These are phyloP conservation scores for Amanita exitialis DNA, from an alignment of 768 basidiomycete genomes.

Conservation along the genomic window DNA sequence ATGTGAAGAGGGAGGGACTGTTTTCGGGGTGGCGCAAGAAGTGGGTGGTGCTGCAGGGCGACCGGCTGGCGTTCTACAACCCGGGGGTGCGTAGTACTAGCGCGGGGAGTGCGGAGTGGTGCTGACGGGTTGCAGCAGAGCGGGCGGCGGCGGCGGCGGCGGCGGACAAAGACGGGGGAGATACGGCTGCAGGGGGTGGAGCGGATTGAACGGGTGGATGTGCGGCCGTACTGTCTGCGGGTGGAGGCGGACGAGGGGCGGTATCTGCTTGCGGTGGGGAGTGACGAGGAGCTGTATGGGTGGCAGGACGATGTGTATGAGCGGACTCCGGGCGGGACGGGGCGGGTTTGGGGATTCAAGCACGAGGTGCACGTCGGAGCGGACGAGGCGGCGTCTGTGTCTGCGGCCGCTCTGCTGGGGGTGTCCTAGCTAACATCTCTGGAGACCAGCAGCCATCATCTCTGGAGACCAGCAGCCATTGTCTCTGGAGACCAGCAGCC, in stretches of 20 bases:
- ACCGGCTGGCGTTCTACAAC: conserved; percentile 75
- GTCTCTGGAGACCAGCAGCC: too few species aligned
- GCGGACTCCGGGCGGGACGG: conserved; percentile 25
- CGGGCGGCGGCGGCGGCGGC: neutral
- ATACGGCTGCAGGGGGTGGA: conserved; percentile 25
- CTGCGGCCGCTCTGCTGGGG: too few species aligned
- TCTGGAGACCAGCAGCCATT: too few species aligned
- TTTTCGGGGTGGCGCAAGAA: conserved; percentile 75
- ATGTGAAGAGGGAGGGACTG: conserved; percentile 89
- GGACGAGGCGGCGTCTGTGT: conserved; percentile 13
- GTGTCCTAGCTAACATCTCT: too few species aligned
- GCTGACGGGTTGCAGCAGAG: neutral
- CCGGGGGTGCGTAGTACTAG: conserved; percentile 58
- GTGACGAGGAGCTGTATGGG: conserved; percentile 31
- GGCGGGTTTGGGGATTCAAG: conserved; percentile 26
- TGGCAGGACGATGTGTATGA: conserved; percentile 37
- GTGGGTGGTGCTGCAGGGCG: conserved; percentile 80
- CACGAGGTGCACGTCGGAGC: conserved; percentile 31
- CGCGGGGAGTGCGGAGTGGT: conserved; percentile 49
- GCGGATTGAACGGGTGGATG: conserved; percentile 28
- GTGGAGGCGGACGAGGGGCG: conserved; percentile 22
- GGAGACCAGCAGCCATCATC: too few species aligned
- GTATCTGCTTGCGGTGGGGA: conserved; percentile 26
- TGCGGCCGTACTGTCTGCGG: conserved; percentile 24
- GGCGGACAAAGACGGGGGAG: neutral